phyloP scores from a whole-genome alignment of 192 early-diverging fungal species.

The Coemansia umbellata region DNA sequence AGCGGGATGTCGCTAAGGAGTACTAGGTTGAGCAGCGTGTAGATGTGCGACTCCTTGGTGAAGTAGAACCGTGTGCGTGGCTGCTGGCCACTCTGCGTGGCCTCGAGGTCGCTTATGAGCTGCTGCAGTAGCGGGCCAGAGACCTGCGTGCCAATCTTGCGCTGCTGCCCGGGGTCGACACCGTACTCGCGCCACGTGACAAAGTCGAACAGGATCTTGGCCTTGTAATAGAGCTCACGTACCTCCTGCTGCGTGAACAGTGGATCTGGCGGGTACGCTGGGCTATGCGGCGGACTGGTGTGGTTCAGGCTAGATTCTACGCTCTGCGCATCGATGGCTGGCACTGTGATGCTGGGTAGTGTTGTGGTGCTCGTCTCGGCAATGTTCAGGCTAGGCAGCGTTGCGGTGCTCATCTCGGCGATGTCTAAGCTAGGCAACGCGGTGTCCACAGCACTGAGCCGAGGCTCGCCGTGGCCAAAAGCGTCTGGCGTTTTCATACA shows the following conservation, averaged over 20 bases:
- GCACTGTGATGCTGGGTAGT: neutral
- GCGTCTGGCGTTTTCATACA: too few relatives aligned
- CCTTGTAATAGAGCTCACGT: slow-evolving; percentile 70
- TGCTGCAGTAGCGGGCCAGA: slow-evolving; percentile 72
- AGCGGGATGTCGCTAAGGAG: slow-evolving; percentile 79
- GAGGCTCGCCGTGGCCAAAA: too few relatives aligned
- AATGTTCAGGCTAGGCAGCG: neutral
- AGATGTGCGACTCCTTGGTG: slow-evolving; percentile 93
- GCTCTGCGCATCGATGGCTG: too few relatives aligned
- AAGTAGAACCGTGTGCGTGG: slow-evolving; percentile 82
- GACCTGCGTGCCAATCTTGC: slow-evolving; percentile 79
- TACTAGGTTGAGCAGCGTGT: slow-evolving; percentile 88
- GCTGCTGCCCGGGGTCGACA: slow-evolving; percentile 74
- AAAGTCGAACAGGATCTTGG: slow-evolving; percentile 89
- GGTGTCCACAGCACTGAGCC: too few relatives aligned
- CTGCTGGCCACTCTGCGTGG: slow-evolving; percentile 6
- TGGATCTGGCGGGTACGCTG: slow-evolving; percentile 45
- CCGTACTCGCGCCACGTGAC: slow-evolving; percentile 94
- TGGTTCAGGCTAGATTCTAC: too few relatives aligned
- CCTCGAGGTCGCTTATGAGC: slow-evolving; percentile 68
- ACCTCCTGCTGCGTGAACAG: slow-evolving; percentile 53
- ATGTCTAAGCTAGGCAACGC: neutral
- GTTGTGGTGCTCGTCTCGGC: slow-evolving; percentile 1
- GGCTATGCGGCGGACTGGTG: neutral
- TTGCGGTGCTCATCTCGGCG: neutral